Percentiles rank a stretch among this genome's conserved stretches.
Conservation (phyloP, 179 eudicot genomes). For the Amaranthus tricolor region DNA sequence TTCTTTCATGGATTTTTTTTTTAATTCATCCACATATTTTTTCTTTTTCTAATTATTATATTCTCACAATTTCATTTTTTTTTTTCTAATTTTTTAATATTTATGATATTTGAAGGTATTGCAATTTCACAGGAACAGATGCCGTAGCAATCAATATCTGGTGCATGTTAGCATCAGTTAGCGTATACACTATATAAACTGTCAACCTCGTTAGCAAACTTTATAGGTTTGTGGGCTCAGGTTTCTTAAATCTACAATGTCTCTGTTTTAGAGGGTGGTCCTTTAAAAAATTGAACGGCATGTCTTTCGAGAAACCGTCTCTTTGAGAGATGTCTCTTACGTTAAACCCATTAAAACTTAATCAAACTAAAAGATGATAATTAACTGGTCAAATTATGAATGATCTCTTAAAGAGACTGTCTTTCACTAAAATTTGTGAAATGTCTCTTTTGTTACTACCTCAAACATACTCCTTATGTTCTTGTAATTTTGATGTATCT, state of each 20-base stretch:
- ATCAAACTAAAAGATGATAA: too few species aligned
- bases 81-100: not conserved
- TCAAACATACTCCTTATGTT: too few species aligned
- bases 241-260: constrained; percentile 54
- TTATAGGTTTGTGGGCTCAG: constrained; percentile 46
- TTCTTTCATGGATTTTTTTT: too few species aligned
- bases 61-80: too few species aligned
- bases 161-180: constrained; percentile 28
- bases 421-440: constrained; percentile 4
- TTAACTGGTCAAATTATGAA: too few species aligned
- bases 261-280: constrained; percentile 35
- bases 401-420: not conserved
- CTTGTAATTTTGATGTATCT: too few species aligned
- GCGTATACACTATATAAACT: constrained; percentile 34
- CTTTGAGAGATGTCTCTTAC: too few species aligned
- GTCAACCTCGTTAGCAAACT: constrained; percentile 52
- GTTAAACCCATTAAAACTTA: too few species aligned
- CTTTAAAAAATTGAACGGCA: not conserved
- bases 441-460: constrained; percentile 26
- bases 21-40: too few species aligned
- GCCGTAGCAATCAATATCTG: not conserved
- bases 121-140: not conserved
- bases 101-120: not conserved
- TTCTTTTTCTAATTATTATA: too few species aligned
- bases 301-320: too few species aligned